Evolutionary conservation across 495 filamentous ascomycete genomes (phyloP), one percentile per base, ranked within the genome.

Genomic region (Aspergillus olivimuriae): DNA sequence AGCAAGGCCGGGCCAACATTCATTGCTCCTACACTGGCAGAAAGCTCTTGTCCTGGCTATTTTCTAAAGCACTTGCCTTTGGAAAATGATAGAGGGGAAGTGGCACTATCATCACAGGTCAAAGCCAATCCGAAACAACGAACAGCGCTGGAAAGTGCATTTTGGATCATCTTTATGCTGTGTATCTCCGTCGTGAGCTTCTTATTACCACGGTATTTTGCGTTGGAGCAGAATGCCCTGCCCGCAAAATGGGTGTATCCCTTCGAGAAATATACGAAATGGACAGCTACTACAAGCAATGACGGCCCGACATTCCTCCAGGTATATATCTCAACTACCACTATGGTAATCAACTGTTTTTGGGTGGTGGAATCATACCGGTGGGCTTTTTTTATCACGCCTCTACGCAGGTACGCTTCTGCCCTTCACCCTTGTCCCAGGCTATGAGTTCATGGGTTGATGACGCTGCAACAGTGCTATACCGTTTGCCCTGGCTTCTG

Each of bases 291-390:
- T n/a, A n/a, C n/a, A n/a, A n/a, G n/a, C n/a, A n/a, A n/a, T n/a
- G n/a, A n/a, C n/a, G n/a, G n/a, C n/a, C n/a, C n/a, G n/a, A n/a
- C n/a, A n/a, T n/a, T n/a, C n/a, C n/a, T n/a, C n/a, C 33, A 41
- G 17, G 6, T 34, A 10, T 46, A 33, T 23, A 32, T 17, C 14
- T 10, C 43, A 14, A 41, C 14, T 12, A 28, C 17, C 14, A 37
- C 40, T 24, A 43, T 58, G 15, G 38, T 46, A 9, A 18, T 52
- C 4, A 52, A 43, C 44, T 39, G 24, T 9, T 6, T 56, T 6
- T 56, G 48, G 48, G 39, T 28, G 20, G 5, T 58, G n/a, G 55
- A 58, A 31, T 58, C 55, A 7, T 45, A 52, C 28, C 43, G 55
- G 2, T 11, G 8, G 11, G 40, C 12, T 8, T 55, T 55, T 23